phyloP scores from a whole-genome alignment of 352 stramenopile species.

The Phytophthora vignae region DNA sequence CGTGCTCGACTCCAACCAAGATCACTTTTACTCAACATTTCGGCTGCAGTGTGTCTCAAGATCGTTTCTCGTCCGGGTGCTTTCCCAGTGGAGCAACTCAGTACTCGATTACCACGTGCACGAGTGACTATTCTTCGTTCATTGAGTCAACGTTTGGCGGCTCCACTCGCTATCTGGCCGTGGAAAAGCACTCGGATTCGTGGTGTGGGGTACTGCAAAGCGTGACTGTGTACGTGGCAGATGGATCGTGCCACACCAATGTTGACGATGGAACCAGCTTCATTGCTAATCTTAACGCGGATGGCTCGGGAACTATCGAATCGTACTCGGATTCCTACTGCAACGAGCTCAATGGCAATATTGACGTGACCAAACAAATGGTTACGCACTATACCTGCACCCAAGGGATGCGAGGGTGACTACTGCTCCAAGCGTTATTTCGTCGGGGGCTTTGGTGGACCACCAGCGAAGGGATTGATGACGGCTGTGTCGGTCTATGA shows the following conservation, averaged over 20 bases:
- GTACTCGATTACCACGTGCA: constrained; percentile 9
- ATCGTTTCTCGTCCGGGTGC: background rate
- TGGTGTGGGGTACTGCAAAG: background rate
- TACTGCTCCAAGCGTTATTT: background rate
- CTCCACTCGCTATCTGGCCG: constrained; percentile 3
- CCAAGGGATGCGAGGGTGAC: background rate
- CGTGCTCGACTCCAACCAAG: constrained; percentile 8
- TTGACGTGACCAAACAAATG: constrained; percentile 1
- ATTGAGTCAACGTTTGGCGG: constrained; percentile 1
- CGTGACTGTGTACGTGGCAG: constrained; percentile 11
- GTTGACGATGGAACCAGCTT: constrained; percentile 14
- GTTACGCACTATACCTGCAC: background rate
- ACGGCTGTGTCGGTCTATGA: constrained; percentile 4
- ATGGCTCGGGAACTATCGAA: background rate
- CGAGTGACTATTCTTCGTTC: background rate
- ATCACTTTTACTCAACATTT: constrained; percentile 3
- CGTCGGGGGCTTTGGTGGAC: constrained; percentile 9
- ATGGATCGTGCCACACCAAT: constrained; percentile 13
- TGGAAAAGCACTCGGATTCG: constrained; percentile 9
- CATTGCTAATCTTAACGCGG: background rate
- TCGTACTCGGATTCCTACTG: constrained; percentile 2
- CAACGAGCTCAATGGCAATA: background rate
- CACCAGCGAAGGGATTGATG: constrained; percentile 4
- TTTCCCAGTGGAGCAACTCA: background rate
- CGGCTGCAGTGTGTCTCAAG: background rate